Percentiles rank a stretch among this genome's conserved stretches.
These are phyloP conservation scores for Volvox africanus DNA, from an alignment of 139 green algal genomes.

Conservation along the genomic window DNA sequence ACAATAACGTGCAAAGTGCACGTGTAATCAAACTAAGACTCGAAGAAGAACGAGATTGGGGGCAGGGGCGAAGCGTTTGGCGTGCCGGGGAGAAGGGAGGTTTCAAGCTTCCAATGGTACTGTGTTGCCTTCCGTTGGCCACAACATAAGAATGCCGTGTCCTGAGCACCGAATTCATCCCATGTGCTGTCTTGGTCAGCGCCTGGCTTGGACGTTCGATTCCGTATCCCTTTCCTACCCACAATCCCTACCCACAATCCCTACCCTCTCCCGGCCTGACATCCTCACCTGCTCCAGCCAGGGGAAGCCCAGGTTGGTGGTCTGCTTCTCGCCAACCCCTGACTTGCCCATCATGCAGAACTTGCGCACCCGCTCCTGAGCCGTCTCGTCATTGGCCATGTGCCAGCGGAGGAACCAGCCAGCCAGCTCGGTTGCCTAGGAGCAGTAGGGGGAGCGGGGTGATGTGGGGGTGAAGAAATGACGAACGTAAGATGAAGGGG, in stretches of 20 bases:
- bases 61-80: not conserved
- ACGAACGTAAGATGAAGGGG: not conserved
- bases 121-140: too few relatives aligned
- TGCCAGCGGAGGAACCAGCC: slow-evolving; percentile 13
- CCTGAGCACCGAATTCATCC: too few relatives aligned
- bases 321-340: slow-evolving; percentile 15
- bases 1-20: too few relatives aligned
- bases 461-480: not conserved
- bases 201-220: too few relatives aligned
- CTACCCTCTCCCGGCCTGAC: too few relatives aligned
- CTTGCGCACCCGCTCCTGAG: not conserved
- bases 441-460: not conserved
- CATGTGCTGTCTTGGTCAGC: too few relatives aligned
- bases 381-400: not conserved
- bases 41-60: too few relatives aligned
- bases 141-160: too few relatives aligned
- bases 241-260: too few relatives aligned
- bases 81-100: too few relatives aligned
- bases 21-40: too few relatives aligned
- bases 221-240: too few relatives aligned
- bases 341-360: not conserved
- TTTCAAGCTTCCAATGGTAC: not conserved
- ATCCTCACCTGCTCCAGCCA: slow-evolving; percentile 24
- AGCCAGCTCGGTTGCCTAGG: slow-evolving; percentile 5
- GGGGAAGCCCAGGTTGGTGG: slow-evolving; percentile 2